Evolutionary conservation across 306 rosid species (phyloP), one percentile per base, ranked within the genome.

Genomic region (Argentina anserina): DNA sequence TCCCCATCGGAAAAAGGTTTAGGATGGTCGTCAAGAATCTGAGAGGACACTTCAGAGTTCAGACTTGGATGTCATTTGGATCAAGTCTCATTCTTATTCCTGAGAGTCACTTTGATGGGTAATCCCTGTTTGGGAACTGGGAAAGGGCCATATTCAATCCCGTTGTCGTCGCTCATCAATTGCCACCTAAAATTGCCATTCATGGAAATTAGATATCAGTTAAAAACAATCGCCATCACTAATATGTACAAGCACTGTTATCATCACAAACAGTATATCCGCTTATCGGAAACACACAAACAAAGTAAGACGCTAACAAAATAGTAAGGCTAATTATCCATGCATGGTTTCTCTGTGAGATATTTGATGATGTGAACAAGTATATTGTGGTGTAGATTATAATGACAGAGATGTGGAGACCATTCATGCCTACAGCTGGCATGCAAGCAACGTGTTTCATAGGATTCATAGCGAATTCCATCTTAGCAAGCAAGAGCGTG

Each of bases 121-220:
- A 92, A 85, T 21, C 98, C 98, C 14, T 80, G 88, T 75, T 90
- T 91, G 60, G 98, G 98, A 76, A 92, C 97, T 0, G 98, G 98
- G 79, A 92, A 92, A 76, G 98, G 98, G 47, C 88, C 91, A 52
- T 92, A 92, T 41, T 92, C 92, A 67, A 92, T 88, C 21, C 92
- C 97, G 40, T 90, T 85, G 47, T 79, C 90, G 47, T 81, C 82
- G 78, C 87, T 92, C 41, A 77, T 62, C 43, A 88, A 87, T 72
- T 82, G 72, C 97, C 98, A 92, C 83, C 98, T 92, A 79, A 21
- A 43, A 37, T 49, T 60, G 14, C 12, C 63, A 81, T 77, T 13
- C 49, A 50, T 37, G 39, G 45, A 69, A 20, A 47, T 36, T 23
- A 41, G 18, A 39, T 37, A 10, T 64, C 29, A 37, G 26, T 21